Evolutionary conservation across 2,329 filamentous ascomycete genomes (phyloP).

Genomic region (Coccinonectria pachysandricola): DNA sequence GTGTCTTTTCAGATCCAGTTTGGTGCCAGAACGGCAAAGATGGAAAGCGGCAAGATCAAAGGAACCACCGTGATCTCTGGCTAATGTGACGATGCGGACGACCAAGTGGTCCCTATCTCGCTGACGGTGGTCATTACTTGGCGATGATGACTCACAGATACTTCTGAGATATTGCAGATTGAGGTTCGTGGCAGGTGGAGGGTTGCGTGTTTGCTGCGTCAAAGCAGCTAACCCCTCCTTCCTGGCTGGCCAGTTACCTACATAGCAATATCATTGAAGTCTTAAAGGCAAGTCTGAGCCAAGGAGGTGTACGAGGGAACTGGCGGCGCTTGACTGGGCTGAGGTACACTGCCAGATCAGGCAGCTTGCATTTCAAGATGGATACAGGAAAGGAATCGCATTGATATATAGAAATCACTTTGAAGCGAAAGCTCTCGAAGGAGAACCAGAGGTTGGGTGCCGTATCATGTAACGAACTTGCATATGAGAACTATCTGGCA

Average conservation of each 20-base stretch:
- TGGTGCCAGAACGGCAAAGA: slow-evolving; percentile 72
- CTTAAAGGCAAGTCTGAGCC: slow-evolving; percentile 60
- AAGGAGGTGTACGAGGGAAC: too few relatives aligned
- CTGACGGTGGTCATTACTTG: slow-evolving; percentile 13
- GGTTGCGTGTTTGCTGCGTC: slow-evolving; percentile 38
- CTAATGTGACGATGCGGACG: slow-evolving; percentile 17
- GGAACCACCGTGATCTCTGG: slow-evolving; percentile 51
- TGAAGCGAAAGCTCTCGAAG: too few relatives aligned
- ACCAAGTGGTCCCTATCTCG: slow-evolving; percentile 10
- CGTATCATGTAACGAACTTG: too few relatives aligned
- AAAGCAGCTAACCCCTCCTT: slow-evolving; percentile 34
- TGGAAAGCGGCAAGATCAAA: slow-evolving; percentile 59
- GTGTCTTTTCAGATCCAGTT: slow-evolving; percentile 59
- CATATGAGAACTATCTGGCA: too few relatives aligned
- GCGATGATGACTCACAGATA: slow-evolving; percentile 68
- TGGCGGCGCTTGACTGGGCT: too few relatives aligned
- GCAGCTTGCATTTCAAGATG: too few relatives aligned
- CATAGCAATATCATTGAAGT: slow-evolving; percentile 34
- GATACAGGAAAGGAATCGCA: too few relatives aligned
- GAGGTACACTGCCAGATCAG: too few relatives aligned
- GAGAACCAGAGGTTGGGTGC: too few relatives aligned
- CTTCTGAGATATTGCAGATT: slow-evolving; percentile 49
- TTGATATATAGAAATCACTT: too few relatives aligned
- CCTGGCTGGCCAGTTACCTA: slow-evolving; percentile 10
- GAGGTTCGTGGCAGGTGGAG: slow-evolving; percentile 9